phyloP scores from a whole-genome alignment of 2,329 filamentous ascomycete species.

The Graphilbum sp. region DNA sequence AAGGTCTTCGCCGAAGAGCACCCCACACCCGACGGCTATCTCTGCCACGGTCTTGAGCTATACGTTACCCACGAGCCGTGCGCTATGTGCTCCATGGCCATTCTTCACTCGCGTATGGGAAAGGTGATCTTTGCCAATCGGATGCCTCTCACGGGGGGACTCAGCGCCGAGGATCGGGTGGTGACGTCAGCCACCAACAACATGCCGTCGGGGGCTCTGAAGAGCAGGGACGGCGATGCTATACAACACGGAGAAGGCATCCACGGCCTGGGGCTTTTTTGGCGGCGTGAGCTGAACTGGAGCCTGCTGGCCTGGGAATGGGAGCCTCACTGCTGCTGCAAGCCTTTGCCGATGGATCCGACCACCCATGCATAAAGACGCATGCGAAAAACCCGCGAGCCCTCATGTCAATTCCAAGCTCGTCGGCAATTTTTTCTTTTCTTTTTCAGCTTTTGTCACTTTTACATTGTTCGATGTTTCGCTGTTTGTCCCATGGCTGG shows the following conservation, averaged over 20 bases:
- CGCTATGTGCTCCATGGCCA: slow-evolving; percentile 91
- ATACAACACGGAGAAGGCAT: slow-evolving; percentile 11
- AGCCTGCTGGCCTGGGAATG: slow-evolving; percentile 70
- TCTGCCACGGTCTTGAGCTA: slow-evolving; percentile 85
- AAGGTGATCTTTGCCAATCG: slow-evolving; percentile 65
- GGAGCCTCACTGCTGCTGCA: slow-evolving; percentile 28
- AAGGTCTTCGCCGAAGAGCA: slow-evolving; percentile 47
- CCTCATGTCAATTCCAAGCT: no score
- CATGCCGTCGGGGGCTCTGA: not conserved
- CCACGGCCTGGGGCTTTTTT: slow-evolving; percentile 49
- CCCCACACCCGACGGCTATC: slow-evolving; percentile 61
- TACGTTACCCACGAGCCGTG: slow-evolving; percentile 95
- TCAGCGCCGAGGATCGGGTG: slow-evolving; percentile 59
- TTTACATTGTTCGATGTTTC: no score
- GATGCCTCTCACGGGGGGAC: slow-evolving; percentile 66
- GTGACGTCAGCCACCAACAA: not conserved
- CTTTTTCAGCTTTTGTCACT: no score
- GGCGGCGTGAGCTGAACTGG: slow-evolving; percentile 71
- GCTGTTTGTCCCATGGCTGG: no score
- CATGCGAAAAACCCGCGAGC: no score
- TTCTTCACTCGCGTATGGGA: slow-evolving; percentile 84
- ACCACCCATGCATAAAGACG: slow-evolving; percentile 9
- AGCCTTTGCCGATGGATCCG: slow-evolving; percentile 12
- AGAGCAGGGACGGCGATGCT: not conserved
- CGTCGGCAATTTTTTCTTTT: no score